Evolutionary conservation across 1,284 basidiomycete genomes (phyloP), one percentile per base, ranked within the genome.

Genomic region (Bjerkandera adusta): DNA sequence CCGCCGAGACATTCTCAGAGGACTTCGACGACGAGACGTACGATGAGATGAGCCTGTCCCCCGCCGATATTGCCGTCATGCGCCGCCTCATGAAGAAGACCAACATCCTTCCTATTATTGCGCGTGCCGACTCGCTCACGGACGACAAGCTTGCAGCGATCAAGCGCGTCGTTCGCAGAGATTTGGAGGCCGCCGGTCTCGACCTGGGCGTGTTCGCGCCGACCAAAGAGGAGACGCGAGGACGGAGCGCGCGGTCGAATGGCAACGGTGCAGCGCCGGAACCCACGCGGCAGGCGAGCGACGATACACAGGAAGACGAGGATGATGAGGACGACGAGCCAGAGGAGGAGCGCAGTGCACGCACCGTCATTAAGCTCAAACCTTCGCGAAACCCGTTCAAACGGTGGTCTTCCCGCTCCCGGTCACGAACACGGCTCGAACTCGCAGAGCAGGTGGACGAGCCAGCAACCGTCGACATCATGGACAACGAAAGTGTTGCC

Each of bases 21-120:
- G 71, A 70, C 40, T 69, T 74, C 7, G 77, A 79, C 41, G 74
- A 79, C 34, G 76, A 77, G 45, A 60, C 66, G 37, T 69, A 66
- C 35, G 69, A 53, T 20, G 57, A 59, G 24, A 59, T 86, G 36
- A 76, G 76, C 10, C 80, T 91, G 77, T 79, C 82, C 29, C 84
- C 83, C 36, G 74, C 78, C n/a, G 88, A 91, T 60, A 71, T 92
- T 53, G 78, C 80, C 43, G 83, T 89, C 55, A 85, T 92, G 57
- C 74, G 77, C 35, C 76, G 89, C 39, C 74, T 92, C 24, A 73
- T 84, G 15, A 70, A 74, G 20, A 80, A 86, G 47, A 76, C 77
- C 42, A 91, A 92, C 57, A 76, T 92, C 11, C 73, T 92, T 26
- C 89, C 89, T 34, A 76, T 92, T 41, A 76, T 92, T 52, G 84